Percentiles rank a stretch among this genome's conserved stretches.
Conservation (phyloP, 495 filamentous ascomycete species). For the Penicillium crystallinum region DNA sequence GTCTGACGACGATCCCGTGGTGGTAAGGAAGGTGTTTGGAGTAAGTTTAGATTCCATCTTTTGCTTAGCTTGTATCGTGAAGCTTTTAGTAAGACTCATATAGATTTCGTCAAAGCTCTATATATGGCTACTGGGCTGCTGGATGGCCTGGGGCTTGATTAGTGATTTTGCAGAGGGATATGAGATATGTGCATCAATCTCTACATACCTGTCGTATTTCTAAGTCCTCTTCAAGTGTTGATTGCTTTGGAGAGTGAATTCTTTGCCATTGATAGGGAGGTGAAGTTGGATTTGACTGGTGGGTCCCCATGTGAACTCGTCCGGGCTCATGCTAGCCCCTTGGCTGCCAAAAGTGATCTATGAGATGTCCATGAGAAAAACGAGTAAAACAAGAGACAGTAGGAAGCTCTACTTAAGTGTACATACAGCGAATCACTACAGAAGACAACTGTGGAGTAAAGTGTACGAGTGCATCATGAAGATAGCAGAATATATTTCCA, state of each 20-base stretch:
- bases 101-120: background rate
- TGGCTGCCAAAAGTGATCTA: background rate
- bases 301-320: background rate
- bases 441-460: no score
- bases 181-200: no score
- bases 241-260: background rate
- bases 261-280: background rate
- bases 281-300: background rate
- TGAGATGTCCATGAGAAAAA: background rate
- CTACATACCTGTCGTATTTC: no score
- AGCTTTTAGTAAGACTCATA: background rate
- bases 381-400: background rate
- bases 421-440: no score
- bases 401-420: no score
- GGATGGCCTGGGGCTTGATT: background rate
- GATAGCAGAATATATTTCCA: slow-evolving; percentile 15
- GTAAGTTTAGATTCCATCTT: slow-evolving; percentile 27
- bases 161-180: background rate
- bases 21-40: slow-evolving; percentile 30
- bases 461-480: slow-evolving; percentile 2
- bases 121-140: background rate
- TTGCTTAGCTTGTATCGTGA: background rate
- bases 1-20: slow-evolving; percentile 7
- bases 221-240: background rate
- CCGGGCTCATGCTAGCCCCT: background rate